Conservation (phyloP, 768 basidiomycete species). For the Cystofilobasidium ferigula region DNA sequence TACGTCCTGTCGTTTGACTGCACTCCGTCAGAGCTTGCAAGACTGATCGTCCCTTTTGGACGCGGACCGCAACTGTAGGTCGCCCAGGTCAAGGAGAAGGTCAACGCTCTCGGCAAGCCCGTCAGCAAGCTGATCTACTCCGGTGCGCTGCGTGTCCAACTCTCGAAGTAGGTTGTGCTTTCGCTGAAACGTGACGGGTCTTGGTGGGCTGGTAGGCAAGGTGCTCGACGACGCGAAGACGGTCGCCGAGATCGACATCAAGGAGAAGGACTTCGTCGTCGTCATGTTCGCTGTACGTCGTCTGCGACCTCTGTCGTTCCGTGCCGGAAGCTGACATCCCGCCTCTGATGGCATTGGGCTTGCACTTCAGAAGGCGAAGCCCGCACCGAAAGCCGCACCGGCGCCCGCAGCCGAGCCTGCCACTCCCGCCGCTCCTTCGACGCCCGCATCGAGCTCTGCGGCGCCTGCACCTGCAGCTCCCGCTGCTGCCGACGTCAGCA, state of each 20-base stretch:
- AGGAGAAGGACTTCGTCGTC: slow-evolving; percentile 99
- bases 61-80: slow-evolving; percentile 37
- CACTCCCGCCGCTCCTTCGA: slow-evolving; percentile 35
- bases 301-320: background rate
- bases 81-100: slow-evolving; percentile 69
- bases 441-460: slow-evolving; percentile 36
- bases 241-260: slow-evolving; percentile 75
- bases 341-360: background rate
- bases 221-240: slow-evolving; percentile 79
- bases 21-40: too few relatives aligned
- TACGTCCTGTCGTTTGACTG: slow-evolving; percentile 26
- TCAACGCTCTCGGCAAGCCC: slow-evolving; percentile 59
- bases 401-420: slow-evolving; percentile 37
- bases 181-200: slow-evolving; percentile 1
- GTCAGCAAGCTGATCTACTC: slow-evolving; percentile 81
- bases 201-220: slow-evolving; percentile 57
- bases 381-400: slow-evolving; percentile 36
- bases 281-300: slow-evolving; percentile 82
- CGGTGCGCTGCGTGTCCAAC: slow-evolving; percentile 44
- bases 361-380: slow-evolving; percentile 29
- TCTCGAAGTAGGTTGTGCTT: background rate
- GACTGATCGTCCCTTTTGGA: background rate
- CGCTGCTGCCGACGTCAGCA: slow-evolving; percentile 25
- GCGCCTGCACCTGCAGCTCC: slow-evolving; percentile 36
- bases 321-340: background rate